Conservation (phyloP, 2,329 filamentous ascomycete species). For the Calonectria honghensis region DNA sequence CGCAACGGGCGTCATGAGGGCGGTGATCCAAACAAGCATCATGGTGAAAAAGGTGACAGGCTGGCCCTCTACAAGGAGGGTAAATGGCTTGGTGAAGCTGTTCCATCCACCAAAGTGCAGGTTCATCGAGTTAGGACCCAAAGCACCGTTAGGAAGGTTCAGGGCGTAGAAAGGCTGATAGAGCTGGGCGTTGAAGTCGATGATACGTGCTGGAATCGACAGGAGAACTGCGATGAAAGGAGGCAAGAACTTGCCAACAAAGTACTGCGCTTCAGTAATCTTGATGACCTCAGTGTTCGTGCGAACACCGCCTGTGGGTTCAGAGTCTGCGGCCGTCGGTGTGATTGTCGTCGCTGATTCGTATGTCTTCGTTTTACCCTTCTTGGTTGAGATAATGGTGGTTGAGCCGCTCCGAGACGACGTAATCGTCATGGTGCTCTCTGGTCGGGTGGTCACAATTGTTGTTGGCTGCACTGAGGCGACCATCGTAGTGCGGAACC, state of each 20-base stretch:
- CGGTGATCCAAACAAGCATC: constrained; percentile 52
- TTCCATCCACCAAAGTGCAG: constrained; percentile 63
- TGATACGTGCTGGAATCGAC: constrained; percentile 65
- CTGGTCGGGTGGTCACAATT: constrained; percentile 36
- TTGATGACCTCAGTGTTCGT: constrained; percentile 45
- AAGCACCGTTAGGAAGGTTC: constrained; percentile 60
- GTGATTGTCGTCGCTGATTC: constrained; percentile 42
- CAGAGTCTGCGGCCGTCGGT: constrained; percentile 37
- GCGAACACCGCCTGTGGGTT: constrained; percentile 36
- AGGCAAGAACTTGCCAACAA: constrained; percentile 66
- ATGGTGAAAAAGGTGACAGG: constrained; percentile 53
- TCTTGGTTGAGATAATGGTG: constrained; percentile 46
- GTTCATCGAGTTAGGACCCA: constrained; percentile 65
- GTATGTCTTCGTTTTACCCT: constrained; percentile 48
- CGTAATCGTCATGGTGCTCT: constrained; percentile 44
- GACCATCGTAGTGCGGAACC: constrained; percentile 39
- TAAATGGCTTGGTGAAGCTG: constrained; percentile 60
- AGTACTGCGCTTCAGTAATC: constrained; percentile 57
- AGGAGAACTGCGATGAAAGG: constrained; percentile 63
- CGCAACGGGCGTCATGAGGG: constrained; percentile 49
- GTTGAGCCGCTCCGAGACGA: constrained; percentile 47
- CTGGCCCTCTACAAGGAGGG: constrained; percentile 57
- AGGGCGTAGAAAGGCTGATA: constrained; percentile 69
- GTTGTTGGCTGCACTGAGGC: constrained; percentile 45
- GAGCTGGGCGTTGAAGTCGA: constrained; percentile 65